These are phyloP conservation scores for Trichaptum fuscoviolaceum DNA, from an alignment of 768 basidiomycete genomes.

Conservation along the genomic window DNA sequence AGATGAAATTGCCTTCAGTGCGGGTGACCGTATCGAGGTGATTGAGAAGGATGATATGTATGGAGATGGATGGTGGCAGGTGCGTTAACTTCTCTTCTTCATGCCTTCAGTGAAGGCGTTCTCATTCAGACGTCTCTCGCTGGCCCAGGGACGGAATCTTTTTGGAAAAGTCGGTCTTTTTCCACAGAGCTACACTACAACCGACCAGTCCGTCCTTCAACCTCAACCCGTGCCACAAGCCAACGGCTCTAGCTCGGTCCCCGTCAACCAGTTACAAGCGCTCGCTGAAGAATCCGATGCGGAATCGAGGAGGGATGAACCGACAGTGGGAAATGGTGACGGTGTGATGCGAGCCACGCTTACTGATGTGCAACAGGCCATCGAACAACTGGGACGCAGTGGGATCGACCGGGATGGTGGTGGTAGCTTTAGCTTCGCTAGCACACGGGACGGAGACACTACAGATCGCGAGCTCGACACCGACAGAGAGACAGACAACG, in stretches of 20 bases:
- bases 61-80: conserved; percentile 96
- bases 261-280: conserved; percentile 32
- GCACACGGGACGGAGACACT: conserved; percentile 48
- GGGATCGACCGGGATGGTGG: conserved; percentile 45
- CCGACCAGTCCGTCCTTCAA: conserved; percentile 27
- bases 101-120: conserved; percentile 11
- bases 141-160: conserved; percentile 72
- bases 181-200: conserved; percentile 81
- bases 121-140: conserved; percentile 15
- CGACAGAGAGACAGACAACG: conserved; percentile 47
- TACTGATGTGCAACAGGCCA: conserved; percentile 87
- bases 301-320: conserved; percentile 23
- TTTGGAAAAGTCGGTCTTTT: conserved; percentile 86
- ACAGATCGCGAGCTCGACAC: conserved; percentile 45
- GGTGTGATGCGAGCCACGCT: conserved; percentile 83
- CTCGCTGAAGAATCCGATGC: conserved; percentile 42
- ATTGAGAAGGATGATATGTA: conserved; percentile 91
- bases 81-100: conserved; percentile 25
- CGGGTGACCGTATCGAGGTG: conserved; percentile 85
- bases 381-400: conserved; percentile 72
- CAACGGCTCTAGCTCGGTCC: background rate
- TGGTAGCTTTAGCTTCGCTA: conserved; percentile 74
- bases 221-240: conserved; percentile 11
- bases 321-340: conserved; percentile 25
- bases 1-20: conserved; percentile 83